These are phyloP conservation scores for Aspergillus conjunctus DNA, from an alignment of 495 filamentous ascomycete species.

Conservation along the genomic window DNA sequence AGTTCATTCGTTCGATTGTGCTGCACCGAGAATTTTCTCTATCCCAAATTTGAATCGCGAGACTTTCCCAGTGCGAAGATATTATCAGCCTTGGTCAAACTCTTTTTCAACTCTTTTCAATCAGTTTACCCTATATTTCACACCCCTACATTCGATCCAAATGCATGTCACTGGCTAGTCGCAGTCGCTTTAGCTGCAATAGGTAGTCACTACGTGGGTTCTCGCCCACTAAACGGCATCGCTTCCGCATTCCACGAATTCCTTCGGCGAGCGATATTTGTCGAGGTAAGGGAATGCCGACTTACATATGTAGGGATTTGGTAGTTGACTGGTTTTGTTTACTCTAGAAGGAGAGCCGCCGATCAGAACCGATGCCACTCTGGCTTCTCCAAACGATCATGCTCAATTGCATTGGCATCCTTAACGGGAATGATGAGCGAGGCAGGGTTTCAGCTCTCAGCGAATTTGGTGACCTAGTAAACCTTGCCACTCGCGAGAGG, in stretches of 20 bases:
- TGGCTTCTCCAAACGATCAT: slow-evolving; percentile 42
- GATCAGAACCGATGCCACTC: slow-evolving; percentile 25
- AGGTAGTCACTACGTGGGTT: slow-evolving; percentile 42
- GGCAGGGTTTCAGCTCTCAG: slow-evolving; percentile 31
- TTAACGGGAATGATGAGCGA: slow-evolving; percentile 39
- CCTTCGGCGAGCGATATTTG: slow-evolving; percentile 41
- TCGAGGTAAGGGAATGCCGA: slow-evolving; percentile 34
- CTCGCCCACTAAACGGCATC: slow-evolving; percentile 32
- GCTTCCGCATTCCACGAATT: slow-evolving; percentile 47
- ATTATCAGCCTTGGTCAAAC: slow-evolving; percentile 36
- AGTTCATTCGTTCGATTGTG: slow-evolving; percentile 41
- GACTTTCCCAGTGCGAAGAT: slow-evolving; percentile 38
- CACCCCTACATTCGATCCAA: slow-evolving; percentile 41
- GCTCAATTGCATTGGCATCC: slow-evolving; percentile 46
- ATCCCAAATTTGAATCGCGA: slow-evolving; percentile 37
- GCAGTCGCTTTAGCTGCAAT: slow-evolving; percentile 47
- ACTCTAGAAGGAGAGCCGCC: slow-evolving; percentile 34
- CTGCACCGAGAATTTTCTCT: slow-evolving; percentile 37
- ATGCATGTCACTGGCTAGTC: slow-evolving; percentile 47
- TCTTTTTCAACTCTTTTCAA: slow-evolving; percentile 46
- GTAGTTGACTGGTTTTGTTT: slow-evolving; percentile 1
- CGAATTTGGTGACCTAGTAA: slow-evolving; percentile 38
- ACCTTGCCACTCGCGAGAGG: slow-evolving; percentile 30
- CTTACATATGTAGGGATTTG: neutral
- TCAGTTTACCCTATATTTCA: slow-evolving; percentile 51